phyloP scores from a whole-genome alignment of 2,329 filamentous ascomycete genomes.

The Acarospora socialis region DNA sequence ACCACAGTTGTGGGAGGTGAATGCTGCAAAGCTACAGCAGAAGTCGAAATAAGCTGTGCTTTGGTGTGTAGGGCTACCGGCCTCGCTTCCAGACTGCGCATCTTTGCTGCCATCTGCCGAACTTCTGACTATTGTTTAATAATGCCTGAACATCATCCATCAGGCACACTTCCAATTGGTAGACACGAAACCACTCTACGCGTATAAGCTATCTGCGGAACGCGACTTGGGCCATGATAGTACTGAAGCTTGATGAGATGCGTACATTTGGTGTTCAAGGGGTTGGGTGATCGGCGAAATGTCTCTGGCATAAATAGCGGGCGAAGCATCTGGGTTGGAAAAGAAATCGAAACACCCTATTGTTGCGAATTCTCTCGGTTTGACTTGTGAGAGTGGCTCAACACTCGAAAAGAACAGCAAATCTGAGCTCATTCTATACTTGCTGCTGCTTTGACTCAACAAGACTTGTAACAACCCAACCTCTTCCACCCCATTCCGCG shows the following conservation, averaged over 20 bases:
- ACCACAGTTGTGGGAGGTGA: slow-evolving; percentile 2
- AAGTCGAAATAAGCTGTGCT: slow-evolving; percentile 1
- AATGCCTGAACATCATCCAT: slow-evolving; percentile 7
- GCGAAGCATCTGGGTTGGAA: background rate
- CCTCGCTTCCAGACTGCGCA: too few species aligned
- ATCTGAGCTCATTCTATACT: background rate
- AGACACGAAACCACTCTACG: slow-evolving; percentile 2
- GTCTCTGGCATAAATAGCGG: background rate
- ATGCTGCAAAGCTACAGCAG: background rate
- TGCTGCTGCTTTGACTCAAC: slow-evolving; percentile 1
- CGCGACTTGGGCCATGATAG: slow-evolving; percentile 15
- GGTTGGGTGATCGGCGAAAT: background rate
- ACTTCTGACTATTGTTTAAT: background rate
- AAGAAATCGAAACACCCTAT: background rate
- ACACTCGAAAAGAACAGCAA: too few species aligned
- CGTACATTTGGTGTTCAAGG: background rate
- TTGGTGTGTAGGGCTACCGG: too few species aligned
- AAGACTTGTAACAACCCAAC: background rate
- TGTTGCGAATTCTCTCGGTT: background rate
- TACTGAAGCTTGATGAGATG: background rate
- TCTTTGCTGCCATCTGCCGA: background rate
- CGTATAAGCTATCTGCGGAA: slow-evolving; percentile 4
- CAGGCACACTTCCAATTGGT: slow-evolving; percentile 1
- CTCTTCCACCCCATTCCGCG: background rate
- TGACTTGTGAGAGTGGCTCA: background rate